These are phyloP conservation scores for Echinosophora koreensis DNA, from an alignment of 306 rosid species.

Conservation along the genomic window DNA sequence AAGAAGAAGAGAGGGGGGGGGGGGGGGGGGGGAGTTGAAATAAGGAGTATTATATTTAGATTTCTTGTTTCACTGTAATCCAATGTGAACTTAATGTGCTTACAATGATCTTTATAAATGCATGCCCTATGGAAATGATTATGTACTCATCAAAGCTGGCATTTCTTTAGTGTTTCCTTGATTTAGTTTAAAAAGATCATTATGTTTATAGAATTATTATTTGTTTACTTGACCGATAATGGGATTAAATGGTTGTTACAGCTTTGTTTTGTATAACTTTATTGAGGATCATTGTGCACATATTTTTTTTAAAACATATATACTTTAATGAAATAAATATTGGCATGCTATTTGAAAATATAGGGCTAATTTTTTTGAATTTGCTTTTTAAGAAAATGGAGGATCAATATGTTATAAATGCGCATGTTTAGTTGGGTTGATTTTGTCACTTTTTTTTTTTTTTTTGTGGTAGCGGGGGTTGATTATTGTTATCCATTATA, in stretches of 20 bases:
- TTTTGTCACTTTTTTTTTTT: too few species aligned
- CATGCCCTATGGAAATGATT: slow-evolving; percentile 22
- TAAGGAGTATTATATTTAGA: slow-evolving; percentile 4
- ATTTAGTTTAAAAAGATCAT: background rate
- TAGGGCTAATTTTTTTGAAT: background rate
- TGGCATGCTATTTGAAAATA: slow-evolving; percentile 17
- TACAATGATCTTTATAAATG: background rate
- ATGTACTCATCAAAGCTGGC: slow-evolving; percentile 11
- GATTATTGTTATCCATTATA: slow-evolving; percentile 26
- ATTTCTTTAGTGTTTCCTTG: slow-evolving; percentile 29
- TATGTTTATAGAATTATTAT: slow-evolving; percentile 30
- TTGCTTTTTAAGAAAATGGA: slow-evolving; percentile 17
- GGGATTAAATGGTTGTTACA: slow-evolving; percentile 22
- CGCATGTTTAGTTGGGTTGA: background rate
- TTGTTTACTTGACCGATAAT: slow-evolving; percentile 32
- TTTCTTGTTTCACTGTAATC: slow-evolving; percentile 22
- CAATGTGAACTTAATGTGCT: slow-evolving; percentile 6
- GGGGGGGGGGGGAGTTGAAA: background rate
- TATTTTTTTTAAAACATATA: slow-evolving; percentile 1
- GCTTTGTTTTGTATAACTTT: slow-evolving; percentile 34
- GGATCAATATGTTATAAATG: slow-evolving; percentile 6
- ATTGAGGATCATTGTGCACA: slow-evolving; percentile 26
- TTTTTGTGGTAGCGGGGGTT: background rate
- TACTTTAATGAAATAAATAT: background rate
- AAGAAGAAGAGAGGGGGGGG: background rate